A percentile compares a stretch with the other conserved stretches of the same genome.
Conservation (phyloP, 352 stramenopile species). For the Pythium guiyangense region DNA sequence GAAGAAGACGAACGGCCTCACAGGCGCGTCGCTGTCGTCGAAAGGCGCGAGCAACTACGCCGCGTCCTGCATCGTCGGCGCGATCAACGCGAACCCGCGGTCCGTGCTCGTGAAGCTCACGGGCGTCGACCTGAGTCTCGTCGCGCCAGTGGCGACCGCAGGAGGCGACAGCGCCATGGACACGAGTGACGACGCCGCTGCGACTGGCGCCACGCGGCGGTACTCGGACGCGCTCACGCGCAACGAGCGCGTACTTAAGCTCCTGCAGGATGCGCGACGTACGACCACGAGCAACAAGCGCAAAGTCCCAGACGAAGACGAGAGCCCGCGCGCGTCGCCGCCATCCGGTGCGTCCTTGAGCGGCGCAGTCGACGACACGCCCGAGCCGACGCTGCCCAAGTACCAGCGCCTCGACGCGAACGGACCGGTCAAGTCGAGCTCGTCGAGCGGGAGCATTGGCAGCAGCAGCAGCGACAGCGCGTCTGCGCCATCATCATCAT, state of each 20-base stretch:
- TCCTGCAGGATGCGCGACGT: constrained; percentile 31
- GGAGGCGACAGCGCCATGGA: not conserved
- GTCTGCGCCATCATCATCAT: constrained; percentile 10
- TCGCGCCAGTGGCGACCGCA: constrained; percentile 21
- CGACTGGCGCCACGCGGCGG: constrained; percentile 10
- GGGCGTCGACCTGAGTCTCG: constrained; percentile 59
- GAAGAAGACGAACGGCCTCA: constrained; percentile 59
- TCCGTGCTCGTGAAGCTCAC: constrained; percentile 76
- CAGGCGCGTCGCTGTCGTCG: constrained; percentile 54
- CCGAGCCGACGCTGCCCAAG: constrained; percentile 29
- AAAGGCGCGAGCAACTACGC: constrained; percentile 72
- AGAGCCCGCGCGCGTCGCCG: constrained; percentile 3
- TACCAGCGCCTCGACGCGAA: constrained; percentile 45
- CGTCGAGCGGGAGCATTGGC: constrained; percentile 40
- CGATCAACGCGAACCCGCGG: constrained; percentile 61
- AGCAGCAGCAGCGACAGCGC: constrained; percentile 24
- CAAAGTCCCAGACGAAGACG: constrained; percentile 34
- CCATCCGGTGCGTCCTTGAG: constrained; percentile 13
- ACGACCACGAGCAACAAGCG: constrained; percentile 31
- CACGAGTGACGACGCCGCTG: not conserved
- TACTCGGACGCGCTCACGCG: constrained; percentile 40
- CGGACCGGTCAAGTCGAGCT: constrained; percentile 30
- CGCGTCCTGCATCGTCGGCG: constrained; percentile 64
- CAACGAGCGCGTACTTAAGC: constrained; percentile 57
- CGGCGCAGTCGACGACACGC: constrained; percentile 14